Base-by-base conservation (phyloP, 208 protist species). In the Leishmania lainsoni region DNA sequence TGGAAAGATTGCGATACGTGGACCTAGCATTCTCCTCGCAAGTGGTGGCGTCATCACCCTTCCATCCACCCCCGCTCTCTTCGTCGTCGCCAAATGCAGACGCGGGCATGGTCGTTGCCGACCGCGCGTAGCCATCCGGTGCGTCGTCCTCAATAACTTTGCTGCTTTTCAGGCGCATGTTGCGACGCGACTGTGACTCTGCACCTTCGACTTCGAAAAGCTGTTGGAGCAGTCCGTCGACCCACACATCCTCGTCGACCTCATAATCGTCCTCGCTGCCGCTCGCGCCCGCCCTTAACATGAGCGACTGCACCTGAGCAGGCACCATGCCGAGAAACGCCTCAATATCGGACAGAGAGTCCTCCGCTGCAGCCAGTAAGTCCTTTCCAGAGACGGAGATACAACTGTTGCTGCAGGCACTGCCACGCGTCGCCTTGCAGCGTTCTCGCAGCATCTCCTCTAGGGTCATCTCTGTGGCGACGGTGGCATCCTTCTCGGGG, bases 331-430 rank as follows among this genome's bases (percentile, higher is more conserved):
- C 81, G 22, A 85, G 63, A 58, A 78, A 85, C 39, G 77, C 76
- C 63, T 85, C 81, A 17, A 85, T 81, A 66, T 85, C 81, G 16
- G 81, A 68, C 58, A 85, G 63, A 39, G 81, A 81, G 48, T 85
- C 81, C 39, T 81, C 81, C 20, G 52, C 69, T 42, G 51, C 51
- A 0, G 52, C 26, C 17, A 70, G 35, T 5, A 70, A 14, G 12
- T 79, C 76, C 8, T 29, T 54, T 32, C 76, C 61, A 20, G 42
- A 4, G 12, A 59, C 5, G 3, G 22, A 32, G 35, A 9, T 45
- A 29, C 63, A 58, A 52, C 48, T 45, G 63, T 45, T 54, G n/a
- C 59, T 69, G 59, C 16, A 5, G 5, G 17, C 42, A 51, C 72
- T 52, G 6, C 42, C 32, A 48, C 54, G 52, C 45, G 20, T 70